Evolutionary conservation across 2,329 filamentous ascomycete species (phyloP).

Genomic region (Grosmannia serpens): DNA sequence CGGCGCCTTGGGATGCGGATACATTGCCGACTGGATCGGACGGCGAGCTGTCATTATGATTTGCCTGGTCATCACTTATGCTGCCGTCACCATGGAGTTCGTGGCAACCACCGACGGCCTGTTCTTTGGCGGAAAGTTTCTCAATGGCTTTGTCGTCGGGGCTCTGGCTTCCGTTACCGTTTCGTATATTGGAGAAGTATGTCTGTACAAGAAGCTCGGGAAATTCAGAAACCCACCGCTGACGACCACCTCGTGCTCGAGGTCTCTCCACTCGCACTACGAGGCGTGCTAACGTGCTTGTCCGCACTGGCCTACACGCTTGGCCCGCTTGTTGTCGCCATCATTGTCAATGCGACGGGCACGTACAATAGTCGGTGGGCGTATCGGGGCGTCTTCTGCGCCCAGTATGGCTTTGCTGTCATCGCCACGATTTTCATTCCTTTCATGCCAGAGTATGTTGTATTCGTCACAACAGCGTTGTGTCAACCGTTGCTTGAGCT

Average conservation of each 20-base stretch:
- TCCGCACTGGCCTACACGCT: too few relatives aligned
- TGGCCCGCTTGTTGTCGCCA: constrained; percentile 13
- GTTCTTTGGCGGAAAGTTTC: constrained; percentile 26
- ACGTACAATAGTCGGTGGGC: too few relatives aligned
- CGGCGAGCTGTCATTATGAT: constrained; percentile 19
- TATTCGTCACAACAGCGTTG: too few relatives aligned
- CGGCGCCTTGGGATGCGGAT: too few relatives aligned
- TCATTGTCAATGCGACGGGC: too few relatives aligned
- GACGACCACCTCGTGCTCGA: too few relatives aligned
- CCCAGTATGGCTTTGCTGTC: constrained; percentile 18
- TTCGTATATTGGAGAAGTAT: constrained; percentile 11
- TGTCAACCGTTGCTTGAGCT: too few relatives aligned
- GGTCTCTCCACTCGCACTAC: too few relatives aligned
- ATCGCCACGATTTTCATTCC: constrained; percentile 11
- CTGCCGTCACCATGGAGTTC: constrained; percentile 23
- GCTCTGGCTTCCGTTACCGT: constrained; percentile 8
- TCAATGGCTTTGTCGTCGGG: constrained; percentile 22
- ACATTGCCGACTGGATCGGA: too few relatives aligned
- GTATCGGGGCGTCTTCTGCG: constrained; percentile 13
- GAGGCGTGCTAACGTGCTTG: too few relatives aligned
- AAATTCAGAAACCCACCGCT: too few relatives aligned
- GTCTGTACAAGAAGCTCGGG: too few relatives aligned
- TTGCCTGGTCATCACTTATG: constrained; percentile 20
- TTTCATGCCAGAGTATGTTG: constrained; percentile 10
- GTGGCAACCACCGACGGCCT: constrained; percentile 22